These are phyloP conservation scores for Rhodotorula kratochvilovae DNA, from an alignment of 768 basidiomycete genomes.

Conservation along the genomic window DNA sequence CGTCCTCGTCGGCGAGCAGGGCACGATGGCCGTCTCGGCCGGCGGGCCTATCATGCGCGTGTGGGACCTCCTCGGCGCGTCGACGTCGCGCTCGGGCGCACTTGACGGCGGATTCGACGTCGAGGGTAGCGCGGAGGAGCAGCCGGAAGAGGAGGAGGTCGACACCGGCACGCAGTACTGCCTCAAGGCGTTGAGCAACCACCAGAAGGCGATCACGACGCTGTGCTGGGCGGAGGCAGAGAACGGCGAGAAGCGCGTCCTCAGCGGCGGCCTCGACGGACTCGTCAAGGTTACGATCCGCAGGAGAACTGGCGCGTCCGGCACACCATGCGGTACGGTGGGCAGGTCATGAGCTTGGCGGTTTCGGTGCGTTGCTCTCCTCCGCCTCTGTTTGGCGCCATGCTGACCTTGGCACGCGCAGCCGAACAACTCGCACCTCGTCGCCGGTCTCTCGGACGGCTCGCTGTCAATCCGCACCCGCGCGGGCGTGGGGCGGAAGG, in stretches of 20 bases:
- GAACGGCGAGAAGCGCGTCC: conserved; percentile 68
- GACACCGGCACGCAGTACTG: conserved; percentile 57
- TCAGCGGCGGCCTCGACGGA: conserved; percentile 89
- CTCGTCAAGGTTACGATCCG: conserved; percentile 99
- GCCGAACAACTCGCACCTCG: conserved; percentile 95
- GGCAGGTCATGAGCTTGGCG: conserved; percentile 81
- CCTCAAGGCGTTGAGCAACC: conserved; percentile 85
- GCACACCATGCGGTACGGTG: conserved; percentile 97
- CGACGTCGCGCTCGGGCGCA: conserved; percentile 19
- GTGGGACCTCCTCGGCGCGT: conserved; percentile 91
- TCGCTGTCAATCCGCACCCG: conserved; percentile 93
- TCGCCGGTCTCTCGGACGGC: conserved; percentile 95
- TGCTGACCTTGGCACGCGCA: conserved; percentile 45
- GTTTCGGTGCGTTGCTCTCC: conserved; percentile 64
- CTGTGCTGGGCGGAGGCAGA: conserved; percentile 49
- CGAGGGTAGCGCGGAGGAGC: background rate
- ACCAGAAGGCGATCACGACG: conserved; percentile 94
- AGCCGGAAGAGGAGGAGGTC: conserved; percentile 17
- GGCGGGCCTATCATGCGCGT: conserved; percentile 87
- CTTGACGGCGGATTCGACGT: background rate
- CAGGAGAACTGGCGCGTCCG: conserved; percentile 82
- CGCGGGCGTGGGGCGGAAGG: conserved; percentile 47
- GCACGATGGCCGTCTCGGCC: conserved; percentile 71
- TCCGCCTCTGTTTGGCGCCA: background rate
- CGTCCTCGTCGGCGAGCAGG: conserved; percentile 84